A percentile compares a stretch with the other conserved stretches of the same genome.
Conservation (phyloP, 2,329 filamentous ascomycete genomes). For the Ophiostoma montium region DNA sequence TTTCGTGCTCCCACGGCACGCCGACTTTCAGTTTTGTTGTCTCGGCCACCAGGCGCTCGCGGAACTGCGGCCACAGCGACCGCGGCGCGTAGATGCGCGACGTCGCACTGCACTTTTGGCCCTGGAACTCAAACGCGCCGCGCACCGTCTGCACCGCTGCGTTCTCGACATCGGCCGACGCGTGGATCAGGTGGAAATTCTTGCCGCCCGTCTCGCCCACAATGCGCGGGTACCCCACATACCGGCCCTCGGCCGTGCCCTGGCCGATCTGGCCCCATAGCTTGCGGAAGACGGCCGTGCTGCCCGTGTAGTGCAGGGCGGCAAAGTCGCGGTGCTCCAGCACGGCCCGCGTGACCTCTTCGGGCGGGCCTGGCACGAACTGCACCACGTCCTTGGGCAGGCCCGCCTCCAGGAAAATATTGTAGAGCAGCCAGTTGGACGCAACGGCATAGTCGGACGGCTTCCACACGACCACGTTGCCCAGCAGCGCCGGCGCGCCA, state of each 20-base stretch:
- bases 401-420: constrained; percentile 82
- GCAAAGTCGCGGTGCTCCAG: constrained; percentile 70
- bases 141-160: constrained; percentile 32
- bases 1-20: constrained; percentile 18
- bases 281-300: constrained; percentile 78
- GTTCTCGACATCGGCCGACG: constrained; percentile 30
- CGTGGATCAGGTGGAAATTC: constrained; percentile 37
- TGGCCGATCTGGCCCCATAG: constrained; percentile 77
- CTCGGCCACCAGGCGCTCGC: constrained; percentile 24
- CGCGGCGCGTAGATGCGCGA: constrained; percentile 41
- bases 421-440: constrained; percentile 83
- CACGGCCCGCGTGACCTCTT: constrained; percentile 64
- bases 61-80: constrained; percentile 26
- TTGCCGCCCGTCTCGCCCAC: constrained; percentile 39
- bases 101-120: constrained; percentile 37
- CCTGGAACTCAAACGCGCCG: constrained; percentile 35
- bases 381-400: constrained; percentile 83
- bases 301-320: constrained; percentile 89
- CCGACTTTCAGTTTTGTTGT: constrained; percentile 20
- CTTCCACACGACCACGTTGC: constrained; percentile 95
- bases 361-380: constrained; percentile 80
- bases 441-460: constrained; percentile 79
- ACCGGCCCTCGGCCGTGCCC: constrained; percentile 68
- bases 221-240: constrained; percentile 53
- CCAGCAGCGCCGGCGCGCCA: constrained; percentile 71